A percentile compares a stretch with the other conserved stretches of the same genome.
These are phyloP conservation scores for Salix viminalis DNA, from an alignment of 345 rosid species.

Conservation along the genomic window DNA sequence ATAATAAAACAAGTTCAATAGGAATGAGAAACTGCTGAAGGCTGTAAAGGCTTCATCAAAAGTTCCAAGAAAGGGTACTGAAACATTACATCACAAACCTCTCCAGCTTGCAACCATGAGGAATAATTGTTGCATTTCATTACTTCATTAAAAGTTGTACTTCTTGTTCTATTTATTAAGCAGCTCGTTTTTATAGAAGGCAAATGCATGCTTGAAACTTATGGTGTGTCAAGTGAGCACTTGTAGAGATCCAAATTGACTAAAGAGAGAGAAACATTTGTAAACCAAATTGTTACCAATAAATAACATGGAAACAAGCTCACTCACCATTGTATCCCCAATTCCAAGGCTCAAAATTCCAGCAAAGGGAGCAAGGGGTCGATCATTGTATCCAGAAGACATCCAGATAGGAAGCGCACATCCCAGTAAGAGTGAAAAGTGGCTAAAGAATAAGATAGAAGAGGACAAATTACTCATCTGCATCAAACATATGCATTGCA, in stretches of 20 bases:
- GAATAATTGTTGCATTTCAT: not conserved
- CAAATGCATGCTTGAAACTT: no score
- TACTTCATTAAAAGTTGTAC: not conserved
- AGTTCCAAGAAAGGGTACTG: not conserved
- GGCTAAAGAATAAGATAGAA: conserved; percentile 41
- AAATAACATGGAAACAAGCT: not conserved
- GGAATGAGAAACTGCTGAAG: not conserved
- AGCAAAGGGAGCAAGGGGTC: conserved; percentile 90
- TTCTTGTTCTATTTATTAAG: no score
- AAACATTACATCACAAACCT: not conserved
- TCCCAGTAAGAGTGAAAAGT: conserved; percentile 90
- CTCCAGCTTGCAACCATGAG: not conserved
- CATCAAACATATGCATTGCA: not conserved
- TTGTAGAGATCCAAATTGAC: not conserved
- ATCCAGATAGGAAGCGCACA: conserved; percentile 98
- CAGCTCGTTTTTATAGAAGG: no score
- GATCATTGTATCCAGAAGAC: conserved; percentile 89
- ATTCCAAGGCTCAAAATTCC: conserved; percentile 98
- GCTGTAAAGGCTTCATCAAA: not conserved
- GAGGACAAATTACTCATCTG: conserved; percentile 7
- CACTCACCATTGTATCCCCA: conserved; percentile 93
- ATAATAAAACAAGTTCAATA: not conserved
- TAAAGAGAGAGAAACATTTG: not conserved
- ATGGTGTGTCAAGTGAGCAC: not conserved
- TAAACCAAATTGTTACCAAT: not conserved